Evolutionary conservation across 2,329 filamentous ascomycete genomes (phyloP).

Genomic region (Verticillium nonalfalfae): DNA sequence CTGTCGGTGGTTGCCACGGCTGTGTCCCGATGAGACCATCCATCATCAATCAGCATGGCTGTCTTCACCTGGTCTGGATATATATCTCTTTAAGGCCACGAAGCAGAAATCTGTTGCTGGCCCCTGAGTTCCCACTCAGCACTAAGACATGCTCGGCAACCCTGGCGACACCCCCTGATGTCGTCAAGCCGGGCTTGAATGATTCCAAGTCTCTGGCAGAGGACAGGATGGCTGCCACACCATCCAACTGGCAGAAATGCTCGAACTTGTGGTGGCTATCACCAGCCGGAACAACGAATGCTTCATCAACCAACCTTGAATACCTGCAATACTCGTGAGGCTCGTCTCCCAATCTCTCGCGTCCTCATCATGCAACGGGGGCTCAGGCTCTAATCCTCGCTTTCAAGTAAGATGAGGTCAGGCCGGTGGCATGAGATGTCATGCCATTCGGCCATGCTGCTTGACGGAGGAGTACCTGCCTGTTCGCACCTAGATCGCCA

Average conservation of each 20-base stretch:
- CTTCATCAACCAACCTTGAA: background rate
- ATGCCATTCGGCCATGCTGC: conserved; percentile 1
- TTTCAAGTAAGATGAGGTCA: background rate
- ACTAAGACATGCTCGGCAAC: background rate
- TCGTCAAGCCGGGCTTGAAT: background rate
- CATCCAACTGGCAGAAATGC: background rate
- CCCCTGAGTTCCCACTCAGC: background rate
- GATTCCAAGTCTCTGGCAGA: background rate
- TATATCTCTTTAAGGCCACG: background rate
- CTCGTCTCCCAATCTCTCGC: too few relatives aligned
- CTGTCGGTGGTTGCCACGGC: background rate
- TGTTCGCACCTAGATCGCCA: background rate
- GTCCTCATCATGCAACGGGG: too few relatives aligned
- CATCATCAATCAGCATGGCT: background rate
- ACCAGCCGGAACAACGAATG: background rate
- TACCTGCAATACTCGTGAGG: too few relatives aligned
- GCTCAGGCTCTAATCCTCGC: too few relatives aligned
- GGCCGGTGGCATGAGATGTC: conserved; percentile 1
- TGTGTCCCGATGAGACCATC: background rate
- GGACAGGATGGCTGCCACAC: background rate
- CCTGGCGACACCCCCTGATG: background rate
- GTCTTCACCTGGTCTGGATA: background rate
- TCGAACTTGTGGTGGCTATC: background rate
- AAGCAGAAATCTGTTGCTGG: background rate
- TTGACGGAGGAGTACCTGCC: background rate